Percentiles rank a stretch among this genome's conserved stretches.
These are phyloP conservation scores for Pseudotsuga menziesii DNA, from an alignment of 75 land plant genomes.

Conservation along the genomic window DNA sequence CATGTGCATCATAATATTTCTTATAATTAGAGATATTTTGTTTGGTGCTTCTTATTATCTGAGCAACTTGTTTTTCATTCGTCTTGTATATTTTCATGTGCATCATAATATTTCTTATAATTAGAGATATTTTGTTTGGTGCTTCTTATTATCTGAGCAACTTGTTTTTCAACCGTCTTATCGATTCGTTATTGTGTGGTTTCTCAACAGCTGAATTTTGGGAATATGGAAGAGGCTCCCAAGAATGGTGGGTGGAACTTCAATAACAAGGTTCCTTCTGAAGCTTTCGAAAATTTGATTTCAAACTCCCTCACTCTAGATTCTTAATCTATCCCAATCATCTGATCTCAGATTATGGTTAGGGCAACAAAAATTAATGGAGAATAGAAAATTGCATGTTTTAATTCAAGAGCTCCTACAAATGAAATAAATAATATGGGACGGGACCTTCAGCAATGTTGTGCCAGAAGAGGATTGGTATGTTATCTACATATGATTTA, in stretches of 20 bases:
- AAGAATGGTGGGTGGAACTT: constrained; percentile 84
- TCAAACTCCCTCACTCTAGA: no score
- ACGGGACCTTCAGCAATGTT: constrained; percentile 13
- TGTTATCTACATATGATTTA: neutral
- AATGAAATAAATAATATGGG: constrained; percentile 21
- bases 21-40: no score
- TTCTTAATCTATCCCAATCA: neutral
- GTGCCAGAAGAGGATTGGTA: constrained; percentile 40
- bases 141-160: no score
- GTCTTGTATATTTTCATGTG: no score
- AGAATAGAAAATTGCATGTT: constrained; percentile 70
- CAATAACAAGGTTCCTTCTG: constrained; percentile 59
- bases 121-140: no score
- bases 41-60: no score
- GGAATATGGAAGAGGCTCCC: constrained; percentile 12
- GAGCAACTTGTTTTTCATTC: no score
- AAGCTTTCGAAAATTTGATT: neutral
- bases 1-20: no score
- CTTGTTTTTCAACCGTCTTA: no score
- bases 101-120: no score
- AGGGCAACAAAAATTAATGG: constrained; percentile 34
- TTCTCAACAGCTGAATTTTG: neutral
- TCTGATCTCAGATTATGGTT: constrained; percentile 42
- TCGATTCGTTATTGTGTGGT: no score
- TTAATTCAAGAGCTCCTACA: constrained; percentile 18